Evolutionary conservation across 306 rosid species (phyloP), one percentile per base, ranked within the genome.

Genomic region (Hippophae gyantsensis): DNA sequence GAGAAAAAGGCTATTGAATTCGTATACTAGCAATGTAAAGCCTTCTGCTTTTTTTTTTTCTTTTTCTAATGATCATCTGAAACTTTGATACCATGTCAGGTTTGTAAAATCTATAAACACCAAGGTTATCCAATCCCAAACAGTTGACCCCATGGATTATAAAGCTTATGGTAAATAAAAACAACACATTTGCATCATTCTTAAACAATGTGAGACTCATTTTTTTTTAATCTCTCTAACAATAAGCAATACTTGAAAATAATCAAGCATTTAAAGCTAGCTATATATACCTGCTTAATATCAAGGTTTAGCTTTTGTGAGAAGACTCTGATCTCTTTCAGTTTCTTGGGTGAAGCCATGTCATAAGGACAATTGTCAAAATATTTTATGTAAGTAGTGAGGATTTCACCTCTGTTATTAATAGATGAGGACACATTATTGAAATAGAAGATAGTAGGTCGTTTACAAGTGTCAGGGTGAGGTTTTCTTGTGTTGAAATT

Each of bases 401-500:
- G 65, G 70, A 78, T 73, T 43, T 76, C 76, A 52, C 69, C 61
- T 42, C 65, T 13, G 44, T 42, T 63, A n/a, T n/a, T 49, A 2
- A 14, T 27, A 0, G 61, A 25, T 7, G 85, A 67, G 11, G 73
- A 70, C 47, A 73, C 75, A 26, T 27, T 71, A 23, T 85, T 84
- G 0, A 92, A 62, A 66, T 72, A 85, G 78, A 92, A 92, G 53
- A 83, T 48, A 9, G 78, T 71, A 53, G 98, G 73, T 59, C 96
- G 74, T 13, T 63, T 79, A 75, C 96, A 87, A 0, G 90, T 85
- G 44, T 87, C 87, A 1, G 66, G 60, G 71, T 76, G 69, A 62
- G 40, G 71, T 49, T 47, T 63, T 58, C 12, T 68, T 9, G 95
- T 79, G 71, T 81, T 79, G 13, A 87, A 81, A 44, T 72, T 73